Evolutionary conservation across 805 yeast species (phyloP), one percentile per base, ranked within the genome.

Genomic region (Metschnikowia matae): DNA sequence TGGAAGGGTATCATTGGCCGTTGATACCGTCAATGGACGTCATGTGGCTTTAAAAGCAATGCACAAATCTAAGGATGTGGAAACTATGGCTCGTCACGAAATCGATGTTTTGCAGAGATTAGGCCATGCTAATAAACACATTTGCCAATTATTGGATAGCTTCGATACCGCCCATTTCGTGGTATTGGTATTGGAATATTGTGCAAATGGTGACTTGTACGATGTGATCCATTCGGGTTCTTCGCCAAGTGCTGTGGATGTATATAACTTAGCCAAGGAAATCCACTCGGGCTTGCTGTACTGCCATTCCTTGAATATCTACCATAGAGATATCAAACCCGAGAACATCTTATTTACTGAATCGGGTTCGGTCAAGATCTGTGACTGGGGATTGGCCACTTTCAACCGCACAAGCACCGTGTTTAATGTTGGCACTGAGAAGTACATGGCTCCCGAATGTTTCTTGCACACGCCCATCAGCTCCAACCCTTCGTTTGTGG

Each of bases 331-430:
- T 61, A 76, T 85, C 50, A 85, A 85, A 64, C 91, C 91, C 1
- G 91, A 85, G 65, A 85, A 85, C 59, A 75, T 85, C 29, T 66
- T 85, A 32, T 67, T 85, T 46, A 77, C 77, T 55, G 64, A 65
- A 3, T 66, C 72, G 46, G 83, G 84, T 42, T 63, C 76, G 29
- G 71, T 84, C 45, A 85, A 85, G 63, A 66, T 85, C 44, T 83
- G 88, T 49, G 90, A 85, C 63, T 85, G 89, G 88, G 91, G 91
- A 0, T 75, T 84, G 46, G 78, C 87, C 20, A 80, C 85, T 1
- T 46, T 18, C 43, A 29, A 39, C 15, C 52, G 51, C 37, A 48
- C 55, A 44, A 66, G 60, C 52, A 46, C 57, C 43, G 72, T 70
- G 44, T 71, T 68, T 53, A 64, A 68, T 56, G 80, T 80, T 36